phyloP scores from a whole-genome alignment of 768 basidiomycete species.

The Pleurotus cornucopiae region DNA sequence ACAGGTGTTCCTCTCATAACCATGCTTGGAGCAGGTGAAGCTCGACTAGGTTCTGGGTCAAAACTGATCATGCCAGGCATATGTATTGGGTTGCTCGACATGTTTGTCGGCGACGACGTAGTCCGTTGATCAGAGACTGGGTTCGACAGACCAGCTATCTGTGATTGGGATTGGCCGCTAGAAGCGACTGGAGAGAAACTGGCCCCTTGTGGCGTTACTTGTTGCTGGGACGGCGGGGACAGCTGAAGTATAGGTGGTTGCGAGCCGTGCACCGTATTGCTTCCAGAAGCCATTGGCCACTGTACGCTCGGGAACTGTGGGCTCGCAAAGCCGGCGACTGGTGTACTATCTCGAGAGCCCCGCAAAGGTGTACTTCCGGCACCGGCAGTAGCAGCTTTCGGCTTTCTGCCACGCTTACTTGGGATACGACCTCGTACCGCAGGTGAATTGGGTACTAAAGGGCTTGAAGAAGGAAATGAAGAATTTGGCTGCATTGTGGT shows the following conservation, averaged over 20 bases:
- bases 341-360: conserved; percentile 8
- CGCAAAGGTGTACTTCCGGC: conserved; percentile 26
- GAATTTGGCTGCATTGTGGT: conserved; percentile 2
- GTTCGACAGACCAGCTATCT: not conserved
- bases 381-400: conserved; percentile 29
- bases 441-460: not conserved
- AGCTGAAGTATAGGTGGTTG: conserved; percentile 9
- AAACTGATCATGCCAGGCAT: conserved; percentile 7
- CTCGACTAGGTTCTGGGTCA: conserved; percentile 10
- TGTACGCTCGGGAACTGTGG: conserved; percentile 34
- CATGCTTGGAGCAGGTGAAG: conserved; percentile 11
- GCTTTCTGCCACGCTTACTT: conserved; percentile 42
- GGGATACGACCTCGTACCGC: not conserved
- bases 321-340: conserved; percentile 7
- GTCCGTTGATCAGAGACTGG: not conserved
- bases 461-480: not conserved
- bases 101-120: not conserved
- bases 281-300: conserved; percentile 25
- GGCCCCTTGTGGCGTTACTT: not conserved
- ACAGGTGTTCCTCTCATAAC: conserved; percentile 6
- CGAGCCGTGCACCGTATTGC: conserved; percentile 6
- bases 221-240: conserved; percentile 3
- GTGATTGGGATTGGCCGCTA: conserved; percentile 10
- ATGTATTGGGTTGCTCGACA: not conserved
- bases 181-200: not conserved